These are phyloP conservation scores for Jatropha podagrica DNA, from an alignment of 441 rosid species.

Conservation along the genomic window DNA sequence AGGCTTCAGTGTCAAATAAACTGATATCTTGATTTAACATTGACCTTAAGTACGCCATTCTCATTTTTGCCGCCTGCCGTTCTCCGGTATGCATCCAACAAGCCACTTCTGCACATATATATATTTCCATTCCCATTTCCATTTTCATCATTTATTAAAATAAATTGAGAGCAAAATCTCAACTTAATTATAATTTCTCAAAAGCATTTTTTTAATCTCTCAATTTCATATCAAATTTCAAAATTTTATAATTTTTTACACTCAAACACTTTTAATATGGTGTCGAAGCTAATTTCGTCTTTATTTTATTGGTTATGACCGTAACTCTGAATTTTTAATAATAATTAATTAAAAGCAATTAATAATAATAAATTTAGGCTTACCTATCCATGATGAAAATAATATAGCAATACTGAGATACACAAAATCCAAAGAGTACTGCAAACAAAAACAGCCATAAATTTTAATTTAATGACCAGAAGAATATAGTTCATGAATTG, in stretches of 20 bases:
- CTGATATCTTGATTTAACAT: conserved; percentile 90
- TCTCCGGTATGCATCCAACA: conserved; percentile 99
- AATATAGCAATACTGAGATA: conserved; percentile 81
- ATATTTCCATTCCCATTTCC: neutral
- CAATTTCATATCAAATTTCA: too few species aligned
- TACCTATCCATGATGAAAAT: conserved; percentile 96
- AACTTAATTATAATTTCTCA: too few species aligned
- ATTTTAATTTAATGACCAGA: too few species aligned
- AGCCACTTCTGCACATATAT: conserved; percentile 59
- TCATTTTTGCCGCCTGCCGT: conserved; percentile 88
- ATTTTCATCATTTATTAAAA: too few species aligned
- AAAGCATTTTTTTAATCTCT: too few species aligned
- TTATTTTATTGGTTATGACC: neutral
- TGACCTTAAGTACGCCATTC: conserved; percentile 81
- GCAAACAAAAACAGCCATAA: conserved; percentile 31
- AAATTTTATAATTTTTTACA: too few species aligned
- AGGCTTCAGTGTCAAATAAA: conserved; percentile 83
- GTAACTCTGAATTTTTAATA: neutral
- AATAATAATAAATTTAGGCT: neutral
- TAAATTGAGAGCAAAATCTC: too few species aligned
- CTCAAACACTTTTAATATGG: too few species aligned
- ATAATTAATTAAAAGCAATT: neutral
- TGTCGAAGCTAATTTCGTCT: too few species aligned
- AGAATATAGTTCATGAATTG: too few species aligned
- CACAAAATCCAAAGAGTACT: conserved; percentile 94